Evolutionary conservation across 768 basidiomycete genomes (phyloP).

Genomic region (Calocybe gangraenosa): DNA sequence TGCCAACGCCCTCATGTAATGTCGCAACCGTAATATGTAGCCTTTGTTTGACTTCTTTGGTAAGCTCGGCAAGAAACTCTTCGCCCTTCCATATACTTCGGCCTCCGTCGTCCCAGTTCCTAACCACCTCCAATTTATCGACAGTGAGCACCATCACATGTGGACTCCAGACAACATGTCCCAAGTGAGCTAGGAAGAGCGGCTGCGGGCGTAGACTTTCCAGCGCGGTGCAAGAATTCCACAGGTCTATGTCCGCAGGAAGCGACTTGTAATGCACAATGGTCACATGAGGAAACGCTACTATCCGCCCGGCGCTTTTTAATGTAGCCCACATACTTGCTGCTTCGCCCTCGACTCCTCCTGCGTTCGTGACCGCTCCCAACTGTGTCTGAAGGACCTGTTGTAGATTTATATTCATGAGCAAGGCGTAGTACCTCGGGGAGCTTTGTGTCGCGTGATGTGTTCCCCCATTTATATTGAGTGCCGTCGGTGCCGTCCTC

Average conservation of each 20-base stretch:
- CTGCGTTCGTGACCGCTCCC: constrained; percentile 15
- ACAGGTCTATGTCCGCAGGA: constrained; percentile 27
- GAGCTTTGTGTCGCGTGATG: constrained; percentile 21
- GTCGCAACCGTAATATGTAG: constrained; percentile 93
- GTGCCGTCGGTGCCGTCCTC: constrained; percentile 23
- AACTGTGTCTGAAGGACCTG: constrained; percentile 42
- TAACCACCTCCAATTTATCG: constrained; percentile 43
- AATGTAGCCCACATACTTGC: constrained; percentile 49
- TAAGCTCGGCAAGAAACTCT: constrained; percentile 45
- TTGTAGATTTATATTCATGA: constrained; percentile 67
- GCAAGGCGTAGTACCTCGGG: constrained; percentile 75
- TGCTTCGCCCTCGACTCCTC: constrained; percentile 22
- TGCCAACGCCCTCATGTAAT: constrained; percentile 35
- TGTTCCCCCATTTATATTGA: too few relatives aligned
- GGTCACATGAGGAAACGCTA: constrained; percentile 76
- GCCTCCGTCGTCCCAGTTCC: constrained; percentile 13
- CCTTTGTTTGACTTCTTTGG: constrained; percentile 39
- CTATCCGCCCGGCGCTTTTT: constrained; percentile 41
- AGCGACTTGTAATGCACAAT: constrained; percentile 66
- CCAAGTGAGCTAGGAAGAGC: constrained; percentile 57
- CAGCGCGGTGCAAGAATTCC: constrained; percentile 49
- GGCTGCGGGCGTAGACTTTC: constrained; percentile 35
- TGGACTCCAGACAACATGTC: constrained; percentile 67
- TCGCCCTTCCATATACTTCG: constrained; percentile 22
- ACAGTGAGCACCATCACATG: constrained; percentile 80